These are phyloP conservation scores for Alternaria triticina DNA, from an alignment of 2,329 filamentous ascomycete genomes.

Conservation along the genomic window DNA sequence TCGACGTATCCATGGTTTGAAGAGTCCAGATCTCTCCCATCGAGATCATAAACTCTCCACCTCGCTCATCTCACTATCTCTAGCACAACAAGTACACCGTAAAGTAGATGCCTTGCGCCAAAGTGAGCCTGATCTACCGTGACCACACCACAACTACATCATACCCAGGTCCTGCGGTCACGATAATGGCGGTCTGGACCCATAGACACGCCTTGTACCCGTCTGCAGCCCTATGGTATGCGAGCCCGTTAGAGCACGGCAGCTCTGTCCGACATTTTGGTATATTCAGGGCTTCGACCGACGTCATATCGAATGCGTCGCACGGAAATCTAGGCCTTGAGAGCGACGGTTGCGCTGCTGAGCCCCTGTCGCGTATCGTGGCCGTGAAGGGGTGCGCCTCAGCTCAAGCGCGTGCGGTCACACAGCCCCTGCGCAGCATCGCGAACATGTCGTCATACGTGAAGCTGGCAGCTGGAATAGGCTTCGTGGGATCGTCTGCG, in stretches of 20 bases:
- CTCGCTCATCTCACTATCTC: slow-evolving; percentile 3
- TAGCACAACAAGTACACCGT: slow-evolving; percentile 4
- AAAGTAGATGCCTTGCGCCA: slow-evolving; percentile 11
- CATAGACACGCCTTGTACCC: not conserved
- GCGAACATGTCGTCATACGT: slow-evolving; percentile 17
- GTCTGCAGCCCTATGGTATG: not conserved
- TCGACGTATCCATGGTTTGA: not conserved
- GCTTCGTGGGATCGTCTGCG: not conserved
- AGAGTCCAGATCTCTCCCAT: slow-evolving; percentile 17
- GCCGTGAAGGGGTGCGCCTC: slow-evolving; percentile 4
- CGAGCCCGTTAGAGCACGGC: not conserved
- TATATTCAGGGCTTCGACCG: not conserved
- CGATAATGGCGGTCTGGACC: slow-evolving; percentile 7
- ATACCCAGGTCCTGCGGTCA: not conserved
- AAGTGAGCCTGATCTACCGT: not conserved
- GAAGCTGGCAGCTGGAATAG: slow-evolving; percentile 3
- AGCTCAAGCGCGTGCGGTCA: slow-evolving; percentile 11
- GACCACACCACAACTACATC: slow-evolving; percentile 1
- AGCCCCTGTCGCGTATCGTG: slow-evolving; percentile 3
- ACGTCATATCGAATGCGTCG: not conserved
- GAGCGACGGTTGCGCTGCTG: not conserved
- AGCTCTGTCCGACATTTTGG: not conserved
- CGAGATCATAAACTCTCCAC: slow-evolving; percentile 17
- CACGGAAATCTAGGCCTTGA: not conserved
- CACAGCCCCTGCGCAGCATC: slow-evolving; percentile 6